Evolutionary conservation across 2,329 filamentous ascomycete genomes (phyloP), one percentile per base, ranked within the genome.

Genomic region (Colletotrichum liaoningense): DNA sequence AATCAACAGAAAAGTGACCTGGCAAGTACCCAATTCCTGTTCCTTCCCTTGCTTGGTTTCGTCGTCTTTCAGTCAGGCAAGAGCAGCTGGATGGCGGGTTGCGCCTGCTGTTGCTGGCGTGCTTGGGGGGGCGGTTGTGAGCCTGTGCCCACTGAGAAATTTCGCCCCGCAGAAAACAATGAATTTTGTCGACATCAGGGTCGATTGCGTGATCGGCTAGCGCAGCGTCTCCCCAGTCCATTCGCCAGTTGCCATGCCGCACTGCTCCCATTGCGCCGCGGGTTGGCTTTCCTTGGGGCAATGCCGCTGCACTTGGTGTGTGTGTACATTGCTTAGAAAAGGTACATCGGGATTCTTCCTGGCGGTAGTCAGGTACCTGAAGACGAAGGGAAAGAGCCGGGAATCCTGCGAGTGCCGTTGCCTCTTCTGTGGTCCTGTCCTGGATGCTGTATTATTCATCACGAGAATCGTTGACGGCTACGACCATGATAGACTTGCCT

Each of bases 161-260:
- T 42, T 68, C 46, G 72, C 72, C 72, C 72, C 72, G 72, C 72
- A 74, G 72, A 74, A 64, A 68, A 73, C 72, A 74, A 68, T 59
- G 63, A 73, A 72, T 74, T 74, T 74, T 72, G 68, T 74, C 72
- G 72, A 72, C 69, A 74, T 74, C 68, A 68, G 72, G 69, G 76
- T 76, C 74, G 79, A 81, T 81, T 81, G 80, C 80, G 80, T 81
- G 80, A 81, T 81, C 77, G 78, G 74, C 76, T 81, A 81, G 78
- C 77, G 79, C 71, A 73, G 71, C 71, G 62, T 66, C 60, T 71
- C 71, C 67, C 71, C 67, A 71, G 67, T 71, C 71, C 67, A 71
- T 73, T 73, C 67, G 71, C 71, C 57, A 55, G 59, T 46, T 55
- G 33, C 38, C 14, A 56, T 73, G 49, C 67, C 67, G 71, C 67